Conservation (phyloP, 176 grass and related monocot species). For the Cenchrus americanus region DNA sequence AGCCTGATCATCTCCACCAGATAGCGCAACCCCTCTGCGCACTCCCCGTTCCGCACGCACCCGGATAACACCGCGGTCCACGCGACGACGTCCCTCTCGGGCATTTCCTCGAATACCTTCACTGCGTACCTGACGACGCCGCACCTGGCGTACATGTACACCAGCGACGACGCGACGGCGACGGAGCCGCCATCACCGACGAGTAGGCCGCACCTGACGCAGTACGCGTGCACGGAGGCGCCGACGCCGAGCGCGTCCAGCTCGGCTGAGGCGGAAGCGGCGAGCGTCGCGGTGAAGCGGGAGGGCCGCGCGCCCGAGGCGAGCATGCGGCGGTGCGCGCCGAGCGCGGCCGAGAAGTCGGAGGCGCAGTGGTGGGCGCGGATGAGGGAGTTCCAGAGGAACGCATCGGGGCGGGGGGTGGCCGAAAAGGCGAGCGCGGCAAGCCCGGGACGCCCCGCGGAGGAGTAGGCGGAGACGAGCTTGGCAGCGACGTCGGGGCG, state of each 20-base stretch:
- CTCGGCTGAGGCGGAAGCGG: constrained; percentile 62
- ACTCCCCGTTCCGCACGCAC: constrained; percentile 60
- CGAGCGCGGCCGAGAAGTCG: constrained; percentile 44
- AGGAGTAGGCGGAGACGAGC: constrained; percentile 70
- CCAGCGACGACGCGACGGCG: constrained; percentile 65
- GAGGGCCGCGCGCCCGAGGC: constrained; percentile 50
- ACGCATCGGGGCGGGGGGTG: constrained; percentile 47
- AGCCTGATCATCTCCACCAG: constrained; percentile 55
- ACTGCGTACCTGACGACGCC: constrained; percentile 38
- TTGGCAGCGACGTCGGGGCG: constrained; percentile 70
- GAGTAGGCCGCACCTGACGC: constrained; percentile 60
- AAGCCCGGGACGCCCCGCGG: constrained; percentile 44
- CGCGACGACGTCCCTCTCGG: constrained; percentile 60
- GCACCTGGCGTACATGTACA: constrained; percentile 68
- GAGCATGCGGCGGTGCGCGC: constrained; percentile 52
- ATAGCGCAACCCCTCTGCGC: constrained; percentile 30
- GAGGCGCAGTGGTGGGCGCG: constrained; percentile 53
- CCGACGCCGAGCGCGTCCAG: constrained; percentile 47
- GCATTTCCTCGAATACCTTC: constrained; percentile 76
- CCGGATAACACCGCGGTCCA: constrained; percentile 76
- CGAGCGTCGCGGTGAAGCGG: constrained; percentile 64
- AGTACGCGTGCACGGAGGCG: constrained; percentile 57
- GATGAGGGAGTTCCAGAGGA: constrained; percentile 81
- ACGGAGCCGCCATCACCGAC: constrained; percentile 45
- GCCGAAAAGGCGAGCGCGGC: constrained; percentile 51